Evolutionary conservation across 768 basidiomycete species (phyloP).

Genomic region (Omphalotus guepiniiformis): DNA sequence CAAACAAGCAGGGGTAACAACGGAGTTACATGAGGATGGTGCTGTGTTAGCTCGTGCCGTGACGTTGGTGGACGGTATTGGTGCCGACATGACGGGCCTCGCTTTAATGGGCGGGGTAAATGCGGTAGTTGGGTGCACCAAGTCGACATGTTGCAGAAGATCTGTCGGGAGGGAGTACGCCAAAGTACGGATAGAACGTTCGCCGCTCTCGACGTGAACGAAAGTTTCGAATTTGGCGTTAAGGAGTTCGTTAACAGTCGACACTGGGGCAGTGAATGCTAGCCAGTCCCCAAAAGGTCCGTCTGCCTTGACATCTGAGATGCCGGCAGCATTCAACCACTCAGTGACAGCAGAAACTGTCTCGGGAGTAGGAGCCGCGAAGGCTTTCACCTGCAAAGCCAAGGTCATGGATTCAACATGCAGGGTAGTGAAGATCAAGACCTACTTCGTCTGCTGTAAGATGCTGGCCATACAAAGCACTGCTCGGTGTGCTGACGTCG

Average conservation of each 20-base stretch:
- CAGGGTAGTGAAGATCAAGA: neutral
- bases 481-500: slow-evolving; percentile 34
- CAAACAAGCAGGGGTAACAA: slow-evolving; percentile 29
- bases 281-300: slow-evolving; percentile 24
- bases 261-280: slow-evolving; percentile 19
- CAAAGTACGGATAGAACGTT: slow-evolving; percentile 21
- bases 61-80: slow-evolving; percentile 9
- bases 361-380: slow-evolving; percentile 20
- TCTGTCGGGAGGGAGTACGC: slow-evolving; percentile 22
- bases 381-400: slow-evolving; percentile 21
- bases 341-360: slow-evolving; percentile 20
- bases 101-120: slow-evolving; percentile 13
- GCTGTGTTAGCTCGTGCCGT: slow-evolving; percentile 14
- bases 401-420: neutral
- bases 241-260: slow-evolving; percentile 23
- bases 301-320: slow-evolving; percentile 17
- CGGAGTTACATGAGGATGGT: slow-evolving; percentile 22
- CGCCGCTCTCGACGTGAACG: slow-evolving; percentile 17
- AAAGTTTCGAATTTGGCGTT: slow-evolving; percentile 23
- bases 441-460: slow-evolving; percentile 33
- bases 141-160: slow-evolving; percentile 20
- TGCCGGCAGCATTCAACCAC: slow-evolving; percentile 21
- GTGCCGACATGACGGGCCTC: slow-evolving; percentile 16
- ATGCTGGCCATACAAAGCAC: slow-evolving; percentile 31
- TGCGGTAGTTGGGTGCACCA: slow-evolving; percentile 27